Conservation (phyloP, 2,329 filamentous ascomycete species). For the Rosellinia necatrix region DNA sequence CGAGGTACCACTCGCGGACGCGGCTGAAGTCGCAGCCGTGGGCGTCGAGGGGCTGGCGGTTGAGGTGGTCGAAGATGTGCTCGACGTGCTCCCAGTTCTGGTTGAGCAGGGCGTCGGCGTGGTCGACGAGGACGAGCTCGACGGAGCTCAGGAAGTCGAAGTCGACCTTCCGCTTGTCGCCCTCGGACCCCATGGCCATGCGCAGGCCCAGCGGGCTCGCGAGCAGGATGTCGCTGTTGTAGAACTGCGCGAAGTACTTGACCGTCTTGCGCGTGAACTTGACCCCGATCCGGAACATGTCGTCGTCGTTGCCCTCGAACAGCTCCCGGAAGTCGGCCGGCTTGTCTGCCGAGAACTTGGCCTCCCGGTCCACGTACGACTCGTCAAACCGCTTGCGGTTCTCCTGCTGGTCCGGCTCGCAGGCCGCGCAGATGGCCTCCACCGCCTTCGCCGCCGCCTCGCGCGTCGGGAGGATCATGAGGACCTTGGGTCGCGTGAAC, state of each 20-base stretch:
- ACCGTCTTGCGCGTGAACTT: constrained; percentile 97
- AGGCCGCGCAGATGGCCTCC: constrained; percentile 75
- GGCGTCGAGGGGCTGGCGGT: constrained; percentile 84
- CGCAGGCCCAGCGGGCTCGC: constrained; percentile 88
- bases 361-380: constrained; percentile 71
- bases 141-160: constrained; percentile 93
- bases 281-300: constrained; percentile 94
- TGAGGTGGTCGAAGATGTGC: constrained; percentile 88
- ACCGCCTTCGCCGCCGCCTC: constrained; percentile 82
- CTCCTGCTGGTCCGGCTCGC: constrained; percentile 87
- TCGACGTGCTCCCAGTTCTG: constrained; percentile 98
- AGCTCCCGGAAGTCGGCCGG: constrained; percentile 86
- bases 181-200: constrained; percentile 83
- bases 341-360: constrained; percentile 72
- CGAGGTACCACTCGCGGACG: constrained; percentile 90
- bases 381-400: constrained; percentile 93
- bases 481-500: constrained; percentile 90
- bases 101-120: constrained; percentile 92
- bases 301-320: constrained; percentile 94
- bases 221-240: constrained; percentile 93
- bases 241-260: constrained; percentile 94
- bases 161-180: constrained; percentile 70
- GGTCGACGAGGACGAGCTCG: constrained; percentile 87
- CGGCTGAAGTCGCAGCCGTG: constrained; percentile 94
- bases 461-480: constrained; percentile 87